Base-by-base conservation (phyloP, 176 grass and related monocot genomes). In the Tuctoria greenei region DNA sequence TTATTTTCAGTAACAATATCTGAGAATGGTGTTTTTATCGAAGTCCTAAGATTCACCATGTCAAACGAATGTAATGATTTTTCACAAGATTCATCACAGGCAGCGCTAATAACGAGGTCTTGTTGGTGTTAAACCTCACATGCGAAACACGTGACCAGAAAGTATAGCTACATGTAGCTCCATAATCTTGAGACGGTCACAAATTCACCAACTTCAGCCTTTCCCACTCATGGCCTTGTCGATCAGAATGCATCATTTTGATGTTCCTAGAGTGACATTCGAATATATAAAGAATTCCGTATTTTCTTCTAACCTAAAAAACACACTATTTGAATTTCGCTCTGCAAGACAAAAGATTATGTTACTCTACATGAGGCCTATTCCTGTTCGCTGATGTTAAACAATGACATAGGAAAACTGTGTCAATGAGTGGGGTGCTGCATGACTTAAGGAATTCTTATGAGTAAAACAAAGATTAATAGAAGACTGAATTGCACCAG, bases 181-280 rank as follows among this genome's bases (percentile, higher is more conserved):
- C 26, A 36, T 17, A 75, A 58, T 31, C 49, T 66, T 58, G 38
- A 8, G 12, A 57, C 7, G 6, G 18, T 45, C 45, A 73, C 31
- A 17, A 58, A 21, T 31, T 46, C 43, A 74, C 26, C 20, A 75
- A 20, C 39, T n/a, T 36, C 20, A 12, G 59, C 73, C 65, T 70
- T 45, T 61, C 41, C 42, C 34, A 50, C 28, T 15, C 11, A 73
- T 52, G 59, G 4, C 24, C 47, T 56, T 56, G 50, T 28, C 11
- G 10, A 79, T 47, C 52, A 74, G 55, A 76, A 56, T 71, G 40
- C 18, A 71, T 58, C 47, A 17, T 76, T 69, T 63, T 10, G 65
- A 73, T 64, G 15, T 64, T 72, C 41, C 41, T 34, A 78, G 59
- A 58, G 58, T n/a, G 47, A 65, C 31, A 64, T 54, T 54, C 18